These are phyloP conservation scores for Rhizopus delemar DNA, from an alignment of 371 early-diverging fungal species.

Conservation along the genomic window DNA sequence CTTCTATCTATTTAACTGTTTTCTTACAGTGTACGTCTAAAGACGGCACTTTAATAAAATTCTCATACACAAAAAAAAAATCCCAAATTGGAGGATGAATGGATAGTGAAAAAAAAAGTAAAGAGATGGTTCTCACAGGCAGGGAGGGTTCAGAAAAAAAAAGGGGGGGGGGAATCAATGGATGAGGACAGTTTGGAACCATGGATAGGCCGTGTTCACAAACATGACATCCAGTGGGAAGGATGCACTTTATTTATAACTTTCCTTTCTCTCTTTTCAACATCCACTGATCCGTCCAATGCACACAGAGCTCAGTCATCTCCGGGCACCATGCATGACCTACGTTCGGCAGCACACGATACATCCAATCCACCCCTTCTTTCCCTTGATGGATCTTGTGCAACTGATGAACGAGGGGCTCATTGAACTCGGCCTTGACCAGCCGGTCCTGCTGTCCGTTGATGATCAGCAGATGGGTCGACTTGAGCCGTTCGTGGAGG, in stretches of 20 bases:
- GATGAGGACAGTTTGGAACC: too few relatives aligned
- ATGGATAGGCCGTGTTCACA: too few relatives aligned
- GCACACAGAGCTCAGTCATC: conserved; percentile 30
- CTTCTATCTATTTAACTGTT: too few relatives aligned
- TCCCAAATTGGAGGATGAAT: too few relatives aligned
- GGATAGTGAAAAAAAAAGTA: too few relatives aligned
- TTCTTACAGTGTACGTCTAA: too few relatives aligned
- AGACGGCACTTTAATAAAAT: too few relatives aligned
- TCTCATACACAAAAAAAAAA: too few relatives aligned
- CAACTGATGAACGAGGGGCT: conserved; percentile 21
- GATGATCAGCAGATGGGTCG: conserved; percentile 39
- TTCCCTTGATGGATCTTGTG: conserved; percentile 20
- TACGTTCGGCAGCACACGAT: conserved; percentile 28
- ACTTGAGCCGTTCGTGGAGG: conserved; percentile 26
- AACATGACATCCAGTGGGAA: too few relatives aligned
- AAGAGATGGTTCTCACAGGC: too few relatives aligned
- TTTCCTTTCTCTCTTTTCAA: conserved; percentile 6
- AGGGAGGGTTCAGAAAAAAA: too few relatives aligned
- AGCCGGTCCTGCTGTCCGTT: conserved; percentile 36
- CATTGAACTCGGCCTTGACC: conserved; percentile 34
- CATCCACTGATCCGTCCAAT: conserved; percentile 46
- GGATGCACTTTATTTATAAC: neutral
- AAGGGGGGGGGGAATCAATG: too few relatives aligned
- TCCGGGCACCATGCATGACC: conserved; percentile 45
- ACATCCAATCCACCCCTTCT: conserved; percentile 37